A percentile compares a stretch with the other conserved stretches of the same genome.
These are phyloP conservation scores for Nitzschia putrida DNA, from an alignment of 108 stramenopile species.

Conservation along the genomic window DNA sequence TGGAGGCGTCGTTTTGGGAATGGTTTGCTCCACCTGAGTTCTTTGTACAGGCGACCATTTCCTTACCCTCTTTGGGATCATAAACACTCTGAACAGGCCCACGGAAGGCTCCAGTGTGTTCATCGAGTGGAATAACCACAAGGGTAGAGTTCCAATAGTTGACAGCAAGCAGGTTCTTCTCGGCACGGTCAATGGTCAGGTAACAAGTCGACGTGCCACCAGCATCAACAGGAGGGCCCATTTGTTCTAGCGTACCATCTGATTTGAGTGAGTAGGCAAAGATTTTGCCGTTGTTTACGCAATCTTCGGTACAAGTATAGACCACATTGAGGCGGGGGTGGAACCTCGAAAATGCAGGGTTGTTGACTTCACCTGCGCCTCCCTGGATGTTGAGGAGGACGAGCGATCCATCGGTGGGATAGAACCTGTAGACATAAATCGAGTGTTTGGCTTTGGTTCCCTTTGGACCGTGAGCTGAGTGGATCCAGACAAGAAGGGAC, in stretches of 20 bases:
- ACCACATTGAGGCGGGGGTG: constrained; percentile 90
- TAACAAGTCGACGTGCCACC: constrained; percentile 94
- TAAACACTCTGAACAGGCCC: constrained; percentile 60
- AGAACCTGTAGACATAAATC: constrained; percentile 81
- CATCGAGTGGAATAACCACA: constrained; percentile 76
- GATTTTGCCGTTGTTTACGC: constrained; percentile 85
- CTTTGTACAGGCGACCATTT: constrained; percentile 65
- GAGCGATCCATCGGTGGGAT: constrained; percentile 76
- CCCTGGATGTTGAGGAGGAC: constrained; percentile 82
- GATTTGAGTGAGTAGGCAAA: constrained; percentile 70
- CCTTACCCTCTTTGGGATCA: constrained; percentile 67
- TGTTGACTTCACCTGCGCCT: constrained; percentile 68
- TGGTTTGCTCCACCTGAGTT: constrained; percentile 83
- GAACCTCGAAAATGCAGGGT: constrained; percentile 92
- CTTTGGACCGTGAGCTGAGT: constrained; percentile 84
- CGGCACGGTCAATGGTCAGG: constrained; percentile 83
- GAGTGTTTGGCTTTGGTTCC: constrained; percentile 79
- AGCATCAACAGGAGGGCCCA: constrained; percentile 75
- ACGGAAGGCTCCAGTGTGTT: constrained; percentile 63
- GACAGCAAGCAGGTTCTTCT: constrained; percentile 80
- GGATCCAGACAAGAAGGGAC: not conserved
- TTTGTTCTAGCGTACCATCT: constrained; percentile 67
- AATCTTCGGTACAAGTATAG: constrained; percentile 94
- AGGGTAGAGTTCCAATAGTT: constrained; percentile 96
- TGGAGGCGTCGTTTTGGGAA: constrained; percentile 79